These are phyloP conservation scores for Picocystis sp. DNA, from an alignment of 163 green algal genomes.

Conservation along the genomic window DNA sequence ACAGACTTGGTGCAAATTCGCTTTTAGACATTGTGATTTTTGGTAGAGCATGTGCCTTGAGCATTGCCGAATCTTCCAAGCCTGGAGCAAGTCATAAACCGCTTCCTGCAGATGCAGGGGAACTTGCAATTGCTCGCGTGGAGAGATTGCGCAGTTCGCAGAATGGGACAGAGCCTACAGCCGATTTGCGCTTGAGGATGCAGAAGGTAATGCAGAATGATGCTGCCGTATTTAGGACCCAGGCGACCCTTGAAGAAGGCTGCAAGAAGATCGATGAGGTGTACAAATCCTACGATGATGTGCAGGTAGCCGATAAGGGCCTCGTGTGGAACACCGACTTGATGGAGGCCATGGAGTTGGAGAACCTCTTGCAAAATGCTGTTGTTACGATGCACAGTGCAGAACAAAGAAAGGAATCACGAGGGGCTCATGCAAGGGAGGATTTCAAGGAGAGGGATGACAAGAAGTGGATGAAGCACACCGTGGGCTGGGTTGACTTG, in stretches of 20 bases:
- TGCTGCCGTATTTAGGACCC: constrained; percentile 89
- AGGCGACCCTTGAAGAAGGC: constrained; percentile 71
- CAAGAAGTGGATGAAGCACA: constrained; percentile 94
- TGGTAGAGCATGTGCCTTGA: constrained; percentile 72
- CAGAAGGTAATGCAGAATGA: constrained; percentile 86
- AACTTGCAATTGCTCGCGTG: constrained; percentile 52
- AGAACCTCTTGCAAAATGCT: constrained; percentile 93
- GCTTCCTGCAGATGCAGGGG: constrained; percentile 43
- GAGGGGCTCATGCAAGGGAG: constrained; percentile 89
- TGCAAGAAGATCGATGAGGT: constrained; percentile 71
- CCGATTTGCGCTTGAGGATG: constrained; percentile 68
- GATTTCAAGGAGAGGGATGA: constrained; percentile 63
- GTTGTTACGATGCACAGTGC: constrained; percentile 84
- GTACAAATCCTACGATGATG: constrained; percentile 34
- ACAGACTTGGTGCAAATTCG: constrained; percentile 93
- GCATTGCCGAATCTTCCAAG: too few relatives aligned
- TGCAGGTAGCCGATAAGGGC: constrained; percentile 48
- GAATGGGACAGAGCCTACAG: constrained; percentile 34
- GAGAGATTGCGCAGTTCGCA: constrained; percentile 64
- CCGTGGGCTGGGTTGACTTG: constrained; percentile 38
- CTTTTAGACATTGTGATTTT: constrained; percentile 99
- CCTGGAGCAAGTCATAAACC: constrained; percentile 38
- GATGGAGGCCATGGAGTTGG: constrained; percentile 91
- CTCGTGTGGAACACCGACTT: constrained; percentile 35
- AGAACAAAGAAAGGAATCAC: constrained; percentile 84